Evolutionary conservation across 2,329 filamentous ascomycete species (phyloP).

Genomic region (Calonectria pseudoreteaudii): DNA sequence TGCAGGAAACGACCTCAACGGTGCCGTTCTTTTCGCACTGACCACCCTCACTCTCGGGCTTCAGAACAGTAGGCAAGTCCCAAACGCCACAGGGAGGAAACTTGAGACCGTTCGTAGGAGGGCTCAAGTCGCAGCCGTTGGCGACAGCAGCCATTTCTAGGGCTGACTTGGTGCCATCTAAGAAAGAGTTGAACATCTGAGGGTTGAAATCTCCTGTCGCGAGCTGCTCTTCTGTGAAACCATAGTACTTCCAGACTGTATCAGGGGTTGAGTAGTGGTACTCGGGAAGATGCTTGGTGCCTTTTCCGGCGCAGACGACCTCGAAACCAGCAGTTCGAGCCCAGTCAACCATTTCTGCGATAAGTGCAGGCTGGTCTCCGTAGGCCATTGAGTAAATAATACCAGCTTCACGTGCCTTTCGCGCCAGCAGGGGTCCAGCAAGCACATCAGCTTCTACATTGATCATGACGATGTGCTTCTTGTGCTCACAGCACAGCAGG

Average conservation of each 20-base stretch:
- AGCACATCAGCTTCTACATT: conserved; percentile 60
- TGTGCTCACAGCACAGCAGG: conserved; percentile 57
- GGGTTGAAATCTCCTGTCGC: conserved; percentile 56
- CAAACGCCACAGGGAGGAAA: conserved; percentile 58
- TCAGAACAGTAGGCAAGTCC: conserved; percentile 55
- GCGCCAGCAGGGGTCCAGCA: conserved; percentile 53
- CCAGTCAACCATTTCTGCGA: conserved; percentile 40
- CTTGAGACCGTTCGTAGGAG: conserved; percentile 53
- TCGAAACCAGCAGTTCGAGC: conserved; percentile 57
- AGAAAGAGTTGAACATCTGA: conserved; percentile 62
- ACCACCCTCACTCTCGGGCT: conserved; percentile 55
- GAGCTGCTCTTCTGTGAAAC: conserved; percentile 58
- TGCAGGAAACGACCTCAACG: conserved; percentile 58
- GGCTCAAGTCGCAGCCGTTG: conserved; percentile 56
- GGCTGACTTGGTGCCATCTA: conserved; percentile 60
- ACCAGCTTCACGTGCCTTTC: conserved; percentile 56
- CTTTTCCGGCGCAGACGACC: conserved; percentile 58
- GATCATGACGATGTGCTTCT: conserved; percentile 62
- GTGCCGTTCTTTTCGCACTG: conserved; percentile 54
- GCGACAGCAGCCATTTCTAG: conserved; percentile 61
- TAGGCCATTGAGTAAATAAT: conserved; percentile 62
- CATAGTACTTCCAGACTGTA: conserved; percentile 60
- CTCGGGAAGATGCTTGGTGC: conserved; percentile 58
- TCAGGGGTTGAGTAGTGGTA: conserved; percentile 60
- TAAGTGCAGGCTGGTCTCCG: conserved; percentile 58